Conservation (phyloP, 352 stramenopile genomes). For the Phytopythium montanum region DNA sequence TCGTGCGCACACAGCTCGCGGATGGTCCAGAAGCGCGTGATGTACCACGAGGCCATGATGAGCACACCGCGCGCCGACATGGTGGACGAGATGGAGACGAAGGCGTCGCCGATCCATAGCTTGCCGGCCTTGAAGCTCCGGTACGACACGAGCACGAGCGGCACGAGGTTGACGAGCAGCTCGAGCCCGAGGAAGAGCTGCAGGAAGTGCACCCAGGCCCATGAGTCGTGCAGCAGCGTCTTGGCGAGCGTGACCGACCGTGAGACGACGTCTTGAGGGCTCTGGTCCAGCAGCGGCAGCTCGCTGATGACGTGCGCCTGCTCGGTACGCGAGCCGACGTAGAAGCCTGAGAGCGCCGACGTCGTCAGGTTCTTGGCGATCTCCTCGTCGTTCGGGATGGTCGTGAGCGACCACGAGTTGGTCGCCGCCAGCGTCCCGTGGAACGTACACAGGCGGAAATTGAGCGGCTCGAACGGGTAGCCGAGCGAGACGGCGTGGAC, state of each 20-base stretch:
- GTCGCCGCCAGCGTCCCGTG: constrained; percentile 12
- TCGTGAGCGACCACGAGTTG: constrained; percentile 19
- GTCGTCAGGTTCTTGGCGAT: constrained; percentile 29
- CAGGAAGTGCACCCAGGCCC: constrained; percentile 37
- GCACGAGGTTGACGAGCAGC: constrained; percentile 20
- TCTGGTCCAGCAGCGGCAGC: constrained; percentile 14
- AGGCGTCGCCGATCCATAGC: constrained; percentile 40
- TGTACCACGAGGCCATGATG: constrained; percentile 23
- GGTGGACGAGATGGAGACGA: constrained; percentile 25
- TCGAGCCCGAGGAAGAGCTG: constrained; percentile 37
- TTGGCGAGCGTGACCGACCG: constrained; percentile 18
- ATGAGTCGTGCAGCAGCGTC: constrained; percentile 21
- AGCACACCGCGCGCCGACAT: constrained; percentile 17
- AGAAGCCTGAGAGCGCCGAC: constrained; percentile 27
- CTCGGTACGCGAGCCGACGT: constrained; percentile 12
- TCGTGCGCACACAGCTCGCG: constrained; percentile 49
- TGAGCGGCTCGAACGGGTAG: constrained; percentile 28
- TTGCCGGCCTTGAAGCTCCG: constrained; percentile 26
- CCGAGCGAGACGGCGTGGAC: constrained; percentile 23
- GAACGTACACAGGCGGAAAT: constrained; percentile 27
- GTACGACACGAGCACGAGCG: constrained; percentile 27
- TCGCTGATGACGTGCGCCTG: constrained; percentile 24
- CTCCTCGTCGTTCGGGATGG: constrained; percentile 16
- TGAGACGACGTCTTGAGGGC: constrained; percentile 14
- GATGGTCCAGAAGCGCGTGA: constrained; percentile 33